phyloP scores from a whole-genome alignment of 805 yeast genomes.

The Candida verbasci region DNA sequence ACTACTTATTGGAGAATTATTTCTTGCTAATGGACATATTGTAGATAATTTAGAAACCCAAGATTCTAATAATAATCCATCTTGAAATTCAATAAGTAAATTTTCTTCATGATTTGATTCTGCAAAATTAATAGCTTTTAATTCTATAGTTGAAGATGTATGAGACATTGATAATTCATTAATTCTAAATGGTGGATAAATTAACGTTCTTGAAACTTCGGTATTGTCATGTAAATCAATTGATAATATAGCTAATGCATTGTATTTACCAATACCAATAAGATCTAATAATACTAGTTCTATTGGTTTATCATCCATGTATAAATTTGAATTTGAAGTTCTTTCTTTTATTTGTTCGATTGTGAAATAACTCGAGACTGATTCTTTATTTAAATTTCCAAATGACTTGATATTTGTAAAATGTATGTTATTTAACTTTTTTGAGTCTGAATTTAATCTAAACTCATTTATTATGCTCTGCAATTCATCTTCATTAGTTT shows the following conservation, averaged over 20 bases:
- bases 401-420: constrained; percentile 32
- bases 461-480: constrained; percentile 14
- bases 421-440: constrained; percentile 26
- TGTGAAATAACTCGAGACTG: constrained; percentile 37
- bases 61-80: constrained; percentile 14
- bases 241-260: constrained; percentile 35
- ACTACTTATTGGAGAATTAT: constrained; percentile 18
- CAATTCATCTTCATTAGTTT: constrained; percentile 12
- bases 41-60: constrained; percentile 30
- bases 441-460: constrained; percentile 11
- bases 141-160: constrained; percentile 9
- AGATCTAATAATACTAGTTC: constrained; percentile 35
- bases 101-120: constrained; percentile 10
- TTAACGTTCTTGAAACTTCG: constrained; percentile 25
- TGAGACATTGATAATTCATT: constrained; percentile 28
- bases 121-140: constrained; percentile 17
- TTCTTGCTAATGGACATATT: constrained; percentile 30
- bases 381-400: constrained; percentile 12
- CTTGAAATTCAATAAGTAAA: constrained; percentile 13
- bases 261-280: constrained; percentile 16
- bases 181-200: constrained; percentile 40
- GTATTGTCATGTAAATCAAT: constrained; percentile 9
- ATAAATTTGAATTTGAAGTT: constrained; percentile 17
- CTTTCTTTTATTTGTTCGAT: constrained; percentile 33
- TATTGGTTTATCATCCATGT: constrained; percentile 12